Conservation (phyloP, 1,284 basidiomycete genomes). For the Ceraceosorus bombacis region DNA sequence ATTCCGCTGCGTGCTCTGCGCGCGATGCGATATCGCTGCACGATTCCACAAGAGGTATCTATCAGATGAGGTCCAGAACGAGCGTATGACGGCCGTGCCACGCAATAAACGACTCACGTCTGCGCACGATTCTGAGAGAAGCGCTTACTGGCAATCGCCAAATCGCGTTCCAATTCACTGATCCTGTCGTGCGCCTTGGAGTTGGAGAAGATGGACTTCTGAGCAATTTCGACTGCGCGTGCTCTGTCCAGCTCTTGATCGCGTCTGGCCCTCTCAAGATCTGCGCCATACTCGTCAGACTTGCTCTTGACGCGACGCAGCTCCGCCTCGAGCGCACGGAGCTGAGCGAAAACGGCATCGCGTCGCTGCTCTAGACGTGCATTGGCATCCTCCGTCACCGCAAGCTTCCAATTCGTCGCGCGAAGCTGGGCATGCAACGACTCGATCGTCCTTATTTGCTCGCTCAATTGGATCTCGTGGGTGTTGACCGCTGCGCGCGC, state of each 20-base stretch:
- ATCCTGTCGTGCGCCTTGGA: constrained; percentile 7
- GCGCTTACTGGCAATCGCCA: not conserved
- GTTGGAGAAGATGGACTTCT: not conserved
- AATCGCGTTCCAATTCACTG: constrained; percentile 9
- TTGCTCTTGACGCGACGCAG: constrained; percentile 22
- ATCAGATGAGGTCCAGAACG: not conserved
- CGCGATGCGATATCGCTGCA: constrained; percentile 10
- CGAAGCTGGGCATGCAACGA: constrained; percentile 22
- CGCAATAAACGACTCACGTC: constrained; percentile 16
- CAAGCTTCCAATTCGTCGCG: constrained; percentile 19
- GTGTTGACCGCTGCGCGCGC: constrained; percentile 21
- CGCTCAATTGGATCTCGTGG: constrained; percentile 32
- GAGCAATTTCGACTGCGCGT: not conserved
- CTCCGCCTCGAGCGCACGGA: constrained; percentile 28
- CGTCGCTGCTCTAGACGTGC: constrained; percentile 25
- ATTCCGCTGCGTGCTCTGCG: constrained; percentile 69
- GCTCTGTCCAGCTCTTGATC: constrained; percentile 17
- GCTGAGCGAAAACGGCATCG: constrained; percentile 26
- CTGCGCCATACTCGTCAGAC: constrained; percentile 24
- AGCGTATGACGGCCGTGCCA: constrained; percentile 11
- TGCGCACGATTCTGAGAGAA: not conserved
- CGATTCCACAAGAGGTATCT: not conserved
- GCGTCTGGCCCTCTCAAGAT: constrained; percentile 22
- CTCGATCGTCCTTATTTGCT: constrained; percentile 32
- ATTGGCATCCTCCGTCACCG: constrained; percentile 22